Evolutionary conservation across 495 filamentous ascomycete genomes (phyloP), one percentile per base, ranked within the genome.

Genomic region (Clohesyomyces aquaticus): DNA sequence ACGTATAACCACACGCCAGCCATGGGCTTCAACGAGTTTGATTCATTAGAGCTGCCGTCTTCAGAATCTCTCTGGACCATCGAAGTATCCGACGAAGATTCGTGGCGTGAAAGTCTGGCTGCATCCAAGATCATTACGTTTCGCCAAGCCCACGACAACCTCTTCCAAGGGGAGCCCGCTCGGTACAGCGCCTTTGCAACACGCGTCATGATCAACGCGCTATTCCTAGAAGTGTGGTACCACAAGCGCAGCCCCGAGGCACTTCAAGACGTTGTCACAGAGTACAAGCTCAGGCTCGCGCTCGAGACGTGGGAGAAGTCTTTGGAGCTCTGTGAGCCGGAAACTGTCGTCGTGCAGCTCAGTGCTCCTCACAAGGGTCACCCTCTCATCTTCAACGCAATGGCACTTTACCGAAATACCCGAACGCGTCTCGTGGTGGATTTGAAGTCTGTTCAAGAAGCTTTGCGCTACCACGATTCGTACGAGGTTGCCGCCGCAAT

Each of bases 231-330:
- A 72, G 94, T 98, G 3, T 98, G 93, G 94, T 94, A 93, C 72
- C 91, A 97, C 78, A 96, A 97, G 83, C 90, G 94, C 65, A 96
- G 90, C 76, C 92, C 93, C 43, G 93, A 97, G 76, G 91, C 92
- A 47, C 80, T 96, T 53, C 94, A 97, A 74, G 93, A 96, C 75
- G 92, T 97, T 49, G 93, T 97, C 10, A 96, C 93, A 18, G 94
- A 98, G 76, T 98, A 96, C 83, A 98, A 96, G 81, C 88, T 98
- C 56, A 86, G 95, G 62, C 85, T 96, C 23, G 94, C 94, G 46
- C 81, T 98, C 56, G 94, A 98, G 79, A 97, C 93, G 21, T 98
- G 94, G 94, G 93, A 97, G 82, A 91, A 87, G 80, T 95, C 94
- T 18, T 83, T 98, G 9, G 91, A 96, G 51, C 81, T 96, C 53